A percentile compares a stretch with the other conserved stretches of the same genome.
phyloP scores from a whole-genome alignment of 352 stramenopile species.

The Phytophthora pini region DNA sequence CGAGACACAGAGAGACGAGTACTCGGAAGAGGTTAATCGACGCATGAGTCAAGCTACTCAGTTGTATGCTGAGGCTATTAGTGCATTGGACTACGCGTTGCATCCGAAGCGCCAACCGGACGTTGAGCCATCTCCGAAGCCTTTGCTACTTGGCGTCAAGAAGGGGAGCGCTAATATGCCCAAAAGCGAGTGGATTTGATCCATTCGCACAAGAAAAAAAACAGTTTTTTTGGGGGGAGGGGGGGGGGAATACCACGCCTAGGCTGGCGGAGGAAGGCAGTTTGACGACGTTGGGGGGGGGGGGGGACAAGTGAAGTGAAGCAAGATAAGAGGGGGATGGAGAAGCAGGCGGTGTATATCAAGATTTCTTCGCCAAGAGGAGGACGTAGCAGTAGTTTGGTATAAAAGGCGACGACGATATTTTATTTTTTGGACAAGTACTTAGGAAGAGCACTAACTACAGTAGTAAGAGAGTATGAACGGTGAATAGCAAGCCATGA shows the following conservation, averaged over 20 bases:
- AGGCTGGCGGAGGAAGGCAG: conserved; percentile 31
- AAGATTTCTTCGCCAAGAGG: conserved; percentile 30
- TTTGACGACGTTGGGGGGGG: conserved; percentile 9
- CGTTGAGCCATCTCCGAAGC: conserved; percentile 45
- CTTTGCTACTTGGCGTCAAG: conserved; percentile 60
- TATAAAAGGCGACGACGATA: conserved; percentile 44
- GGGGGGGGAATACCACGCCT: neutral
- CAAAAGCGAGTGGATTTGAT: conserved; percentile 61
- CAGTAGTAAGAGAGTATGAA: conserved; percentile 47
- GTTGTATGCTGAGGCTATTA: conserved; percentile 64
- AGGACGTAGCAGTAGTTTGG: conserved; percentile 45
- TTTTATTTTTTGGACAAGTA: conserved; percentile 45
- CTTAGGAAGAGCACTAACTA: conserved; percentile 42
- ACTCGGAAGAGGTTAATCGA: conserved; percentile 48
- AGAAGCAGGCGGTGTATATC: conserved; percentile 27
- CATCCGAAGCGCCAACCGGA: conserved; percentile 46
- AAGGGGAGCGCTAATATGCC: conserved; percentile 45
- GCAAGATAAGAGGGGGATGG: neutral
- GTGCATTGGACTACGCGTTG: conserved; percentile 54
- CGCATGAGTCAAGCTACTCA: conserved; percentile 62
- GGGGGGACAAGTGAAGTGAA: conserved; percentile 7
- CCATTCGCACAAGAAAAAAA: conserved; percentile 3
- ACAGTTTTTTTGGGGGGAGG: conserved; percentile 4
- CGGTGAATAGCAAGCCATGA: conserved; percentile 32
- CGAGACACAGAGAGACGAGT: conserved; percentile 40